Base-by-base conservation (phyloP, 192 early-diverging fungal genomes). In the Coemansia sp. region DNA sequence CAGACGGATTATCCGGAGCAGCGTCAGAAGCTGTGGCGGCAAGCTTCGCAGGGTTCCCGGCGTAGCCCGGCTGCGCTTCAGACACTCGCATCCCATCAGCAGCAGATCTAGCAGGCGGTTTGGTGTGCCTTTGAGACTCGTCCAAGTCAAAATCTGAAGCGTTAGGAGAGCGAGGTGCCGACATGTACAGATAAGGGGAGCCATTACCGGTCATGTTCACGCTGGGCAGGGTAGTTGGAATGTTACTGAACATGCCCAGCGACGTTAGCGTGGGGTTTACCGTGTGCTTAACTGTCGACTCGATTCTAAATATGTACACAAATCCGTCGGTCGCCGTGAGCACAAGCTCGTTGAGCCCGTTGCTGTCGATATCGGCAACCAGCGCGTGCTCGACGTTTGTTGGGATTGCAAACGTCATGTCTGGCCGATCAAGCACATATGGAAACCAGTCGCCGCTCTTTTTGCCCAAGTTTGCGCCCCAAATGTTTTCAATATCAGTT, bases 321-420 rank as follows among this genome's bases (percentile, higher is more conserved):
- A 71, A 72, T 6, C 72, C 72, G 36, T 76, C 78, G n/a, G 78
- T 71, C 5, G 71, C 69, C 3, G 78, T 74, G 23, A 80, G 50
- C 23, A 80, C 62, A n/a, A 80, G 68, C 58, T 80, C 78, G 48
- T 80, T 80, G 26, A 63, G 38, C 5, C 78, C 78, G 51, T 76
- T 60, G 56, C 63, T 65, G 51, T 80, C 69, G 8, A 75, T 50
- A 26, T 80, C 78, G 2, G 68, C 64, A 13, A 80, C 68, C 50
- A 80, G 47, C 11, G 72, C 68, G 19, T 80, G 71, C 56, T 80
- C 78, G 22, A 76, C 72, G 19, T 80, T 80, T 3, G 68, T 71
- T 7, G 71, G 64, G 11, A 80, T 70, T 10, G 60, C 47, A 41
- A 80, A 80, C 2, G 75, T 61, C 60, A 70, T 66, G 19, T 78